Evolutionary conservation across 208 protist species (phyloP).

Genomic region (Angomonas ambiguus): DNA sequence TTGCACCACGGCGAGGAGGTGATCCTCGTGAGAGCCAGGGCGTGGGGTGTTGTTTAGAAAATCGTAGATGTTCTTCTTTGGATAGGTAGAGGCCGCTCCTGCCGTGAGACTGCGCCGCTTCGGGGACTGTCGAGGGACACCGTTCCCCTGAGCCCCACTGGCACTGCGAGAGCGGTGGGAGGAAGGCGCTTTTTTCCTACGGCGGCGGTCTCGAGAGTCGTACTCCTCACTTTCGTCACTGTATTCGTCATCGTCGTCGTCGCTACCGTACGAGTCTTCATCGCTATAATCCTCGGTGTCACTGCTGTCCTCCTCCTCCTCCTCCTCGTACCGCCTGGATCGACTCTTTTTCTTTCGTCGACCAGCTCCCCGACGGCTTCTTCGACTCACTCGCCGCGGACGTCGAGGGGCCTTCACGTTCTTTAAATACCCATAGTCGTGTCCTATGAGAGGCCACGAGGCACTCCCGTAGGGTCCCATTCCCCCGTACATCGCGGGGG

Average conservation of each 20-base stretch:
- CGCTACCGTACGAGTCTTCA: conserved; percentile 13
- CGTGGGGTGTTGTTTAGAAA: background rate
- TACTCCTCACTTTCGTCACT: conserved; percentile 7
- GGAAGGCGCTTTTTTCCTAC: background rate
- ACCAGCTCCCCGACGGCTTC: background rate
- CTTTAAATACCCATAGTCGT: background rate
- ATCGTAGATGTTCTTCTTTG: conserved; percentile 3
- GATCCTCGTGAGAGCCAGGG: conserved; percentile 8
- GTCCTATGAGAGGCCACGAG: background rate
- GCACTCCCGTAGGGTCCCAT: background rate
- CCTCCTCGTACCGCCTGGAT: conserved; percentile 9
- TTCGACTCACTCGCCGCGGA: conserved; percentile 1
- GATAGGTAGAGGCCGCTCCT: background rate
- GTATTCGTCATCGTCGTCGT: conserved; percentile 12
- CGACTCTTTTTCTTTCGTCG: background rate
- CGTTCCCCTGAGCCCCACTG: background rate
- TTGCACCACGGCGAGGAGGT: conserved; percentile 19
- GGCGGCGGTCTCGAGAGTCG: conserved; percentile 5
- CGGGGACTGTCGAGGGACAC: background rate
- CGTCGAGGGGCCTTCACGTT: background rate
- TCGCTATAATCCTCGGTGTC: conserved; percentile 14
- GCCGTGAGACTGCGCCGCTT: background rate
- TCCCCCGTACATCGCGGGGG: background rate
- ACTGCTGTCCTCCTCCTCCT: background rate
- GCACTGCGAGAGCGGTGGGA: background rate